phyloP scores from a whole-genome alignment of 2,329 filamentous ascomycete species.

The Ceratocystis eucalypticola region DNA sequence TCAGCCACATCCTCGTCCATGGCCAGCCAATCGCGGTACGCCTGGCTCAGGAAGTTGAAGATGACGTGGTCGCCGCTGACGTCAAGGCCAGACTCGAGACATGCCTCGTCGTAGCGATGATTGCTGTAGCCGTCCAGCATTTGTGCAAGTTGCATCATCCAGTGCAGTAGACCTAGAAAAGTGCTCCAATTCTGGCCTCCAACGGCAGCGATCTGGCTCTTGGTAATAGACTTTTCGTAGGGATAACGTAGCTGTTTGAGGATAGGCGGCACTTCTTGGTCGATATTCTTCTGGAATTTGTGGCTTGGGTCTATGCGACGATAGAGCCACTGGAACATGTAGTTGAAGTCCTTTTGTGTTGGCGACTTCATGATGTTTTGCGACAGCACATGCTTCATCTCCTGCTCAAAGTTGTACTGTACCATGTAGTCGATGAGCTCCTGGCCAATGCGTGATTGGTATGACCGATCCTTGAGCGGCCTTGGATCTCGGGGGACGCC shows the following conservation, averaged over 20 bases:
- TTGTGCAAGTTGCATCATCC: slow-evolving; percentile 96
- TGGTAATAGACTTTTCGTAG: slow-evolving; percentile 89
- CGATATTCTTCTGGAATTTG: slow-evolving; percentile 84
- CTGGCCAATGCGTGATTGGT: slow-evolving; percentile 69
- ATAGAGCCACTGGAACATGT: slow-evolving; percentile 97
- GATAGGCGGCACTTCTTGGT: slow-evolving; percentile 84
- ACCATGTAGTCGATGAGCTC: slow-evolving; percentile 86
- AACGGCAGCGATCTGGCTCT: slow-evolving; percentile 87
- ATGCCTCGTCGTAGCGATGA: slow-evolving; percentile 80
- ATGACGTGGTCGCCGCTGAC: slow-evolving; percentile 84
- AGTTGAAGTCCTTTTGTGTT: slow-evolving; percentile 96
- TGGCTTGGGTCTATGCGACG: slow-evolving; percentile 90
- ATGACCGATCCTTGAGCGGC: slow-evolving; percentile 66
- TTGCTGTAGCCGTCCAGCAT: slow-evolving; percentile 76
- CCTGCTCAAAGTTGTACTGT: slow-evolving; percentile 90
- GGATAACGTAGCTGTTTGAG: slow-evolving; percentile 90
- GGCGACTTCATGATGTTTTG: slow-evolving; percentile 85
- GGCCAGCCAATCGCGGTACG: slow-evolving; percentile 85
- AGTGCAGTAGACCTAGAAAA: slow-evolving; percentile 85
- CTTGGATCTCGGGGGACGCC: slow-evolving; percentile 78
- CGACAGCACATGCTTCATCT: slow-evolving; percentile 89
- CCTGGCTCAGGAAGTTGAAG: slow-evolving; percentile 78
- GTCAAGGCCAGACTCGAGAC: slow-evolving; percentile 75
- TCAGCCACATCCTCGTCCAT: slow-evolving; percentile 82
- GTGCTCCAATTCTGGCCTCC: slow-evolving; percentile 96